Evolutionary conservation across 2,329 filamentous ascomycete genomes (phyloP).

Genomic region (Lachnellula arida): DNA sequence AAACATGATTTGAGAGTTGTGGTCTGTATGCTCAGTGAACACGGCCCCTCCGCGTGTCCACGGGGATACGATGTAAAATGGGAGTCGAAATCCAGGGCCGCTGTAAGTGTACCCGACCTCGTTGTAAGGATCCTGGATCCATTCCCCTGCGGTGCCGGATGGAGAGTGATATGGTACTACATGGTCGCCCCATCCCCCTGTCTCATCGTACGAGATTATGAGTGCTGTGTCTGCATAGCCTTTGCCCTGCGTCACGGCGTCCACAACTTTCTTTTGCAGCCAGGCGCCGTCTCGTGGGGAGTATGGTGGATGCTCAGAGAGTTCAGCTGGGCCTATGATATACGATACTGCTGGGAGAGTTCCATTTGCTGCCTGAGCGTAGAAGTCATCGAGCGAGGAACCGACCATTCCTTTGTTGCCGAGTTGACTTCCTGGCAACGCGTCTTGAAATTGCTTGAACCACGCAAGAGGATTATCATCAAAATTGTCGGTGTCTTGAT

Average conservation of each 20-base stretch:
- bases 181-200: conserved; percentile 52
- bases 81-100: conserved; percentile 45
- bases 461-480: conserved; percentile 44
- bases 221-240: conserved; percentile 35
- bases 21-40: conserved; percentile 49
- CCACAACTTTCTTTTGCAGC: conserved; percentile 48
- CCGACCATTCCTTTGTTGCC: conserved; percentile 35
- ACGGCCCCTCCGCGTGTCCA: conserved; percentile 50
- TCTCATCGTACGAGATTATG: conserved; percentile 33
- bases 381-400: conserved; percentile 41
- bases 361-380: conserved; percentile 44
- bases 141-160: conserved; percentile 45
- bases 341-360: conserved; percentile 48
- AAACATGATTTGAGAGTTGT: conserved; percentile 51
- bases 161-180: conserved; percentile 49
- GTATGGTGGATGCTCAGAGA: conserved; percentile 51
- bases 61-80: conserved; percentile 51
- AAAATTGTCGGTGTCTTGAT: conserved; percentile 43
- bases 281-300: conserved; percentile 49
- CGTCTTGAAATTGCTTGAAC: conserved; percentile 44
- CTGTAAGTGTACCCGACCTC: conserved; percentile 38
- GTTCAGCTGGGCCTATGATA: conserved; percentile 44
- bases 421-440: conserved; percentile 34
- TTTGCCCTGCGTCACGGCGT: conserved; percentile 46
- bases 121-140: conserved; percentile 43